Evolutionary conservation across 805 yeast genomes (phyloP), one percentile per base, ranked within the genome.

Genomic region (Kodamaea kakaduensis): DNA sequence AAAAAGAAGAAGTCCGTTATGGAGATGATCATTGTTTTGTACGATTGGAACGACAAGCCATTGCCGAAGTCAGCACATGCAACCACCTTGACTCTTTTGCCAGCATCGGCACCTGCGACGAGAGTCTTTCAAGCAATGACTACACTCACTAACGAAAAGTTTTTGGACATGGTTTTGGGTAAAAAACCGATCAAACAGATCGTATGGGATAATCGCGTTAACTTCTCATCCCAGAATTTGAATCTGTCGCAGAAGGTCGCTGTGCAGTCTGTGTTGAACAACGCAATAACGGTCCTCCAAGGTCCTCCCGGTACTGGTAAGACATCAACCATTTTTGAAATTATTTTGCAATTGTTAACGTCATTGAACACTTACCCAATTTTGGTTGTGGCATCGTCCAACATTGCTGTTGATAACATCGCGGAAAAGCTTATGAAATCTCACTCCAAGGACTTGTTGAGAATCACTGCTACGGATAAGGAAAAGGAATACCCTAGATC

Each of bases 401-500:
- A 81, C 47, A 76, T 81, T 48, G 88, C 88, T 2, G 78, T 81
- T 47, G 87, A 81, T 52, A 81, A 81, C 44, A 79, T 81, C 54
- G 87, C 87, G 1, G 87, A 81, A 44, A 80, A 81, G 49, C 59
- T 81, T 39, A 52, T 78, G 49, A 59, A 59, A 8, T 64, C 68
- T 19, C 75, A 75, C 42, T 69, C 69, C 5, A 67, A 67, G 29
- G 68, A 73, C 14, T 69, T 79, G 9, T 53, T 80, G 33, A 65
- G 87, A 57, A 75, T 81, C 40, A 72, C 76, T 2, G 72, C 86
- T 0, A 61, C 57, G 35, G 73, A 75, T 29, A 81, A 80, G 47
- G 85, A 81, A 45, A 59, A 67, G 16, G 84, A 80, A 44, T 81
- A 81, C 50, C 65, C 63, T 38, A 58, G 59, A 12, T 61, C 63